Evolutionary conservation across 1,284 basidiomycete species (phyloP), one percentile per base, ranked within the genome.

Genomic region (Ceratobasidium sp.): DNA sequence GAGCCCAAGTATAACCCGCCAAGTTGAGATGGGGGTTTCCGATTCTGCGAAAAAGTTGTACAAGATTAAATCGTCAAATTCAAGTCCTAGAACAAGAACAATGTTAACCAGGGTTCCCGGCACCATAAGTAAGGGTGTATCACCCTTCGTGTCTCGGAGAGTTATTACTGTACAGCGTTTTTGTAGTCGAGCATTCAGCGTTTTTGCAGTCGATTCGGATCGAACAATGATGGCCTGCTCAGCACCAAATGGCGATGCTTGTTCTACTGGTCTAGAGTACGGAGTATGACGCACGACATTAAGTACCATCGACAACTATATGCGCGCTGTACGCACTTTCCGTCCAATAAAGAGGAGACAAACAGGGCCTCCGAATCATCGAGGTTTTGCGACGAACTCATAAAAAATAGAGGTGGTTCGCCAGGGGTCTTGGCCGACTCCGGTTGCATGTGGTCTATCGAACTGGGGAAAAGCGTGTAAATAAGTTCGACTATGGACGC

Each of bases 21-120:
- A 91, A 67, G 85, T 84, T 0, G 82, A 77, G 0, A 76, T 47
- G 40, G 83, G 81, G 0, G 83, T 79, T 0, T 76, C 75, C 0
- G 89, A 90, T 73, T 90, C 87, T 45, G 85, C 80, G 72, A 91
- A 91, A 76, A 90, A 90, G 70, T 90, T 85, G 73, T 86, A 90
- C 1, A 91, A 74, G 1, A 91, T 78, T 2, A 91, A 87, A 69
- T 90, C 88, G 72, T 90, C 83, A 74, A 90, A 90, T 74, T 90
- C 89, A 0, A 90, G 78, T 0, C 90, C 89, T 75, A 6, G 47
- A 32, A 34, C 29, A 52, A 13, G 2, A 31, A 17, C 13, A 27
- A 50, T 6, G 7, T 25, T 13, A 35, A 20, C 27, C 15, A 60
- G 20, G n/a, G 12, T 6, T 22, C 7, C 29, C 20, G 3, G 53